phyloP scores from a whole-genome alignment of 129 eudicot genomes.

The Calendula officinalis region DNA sequence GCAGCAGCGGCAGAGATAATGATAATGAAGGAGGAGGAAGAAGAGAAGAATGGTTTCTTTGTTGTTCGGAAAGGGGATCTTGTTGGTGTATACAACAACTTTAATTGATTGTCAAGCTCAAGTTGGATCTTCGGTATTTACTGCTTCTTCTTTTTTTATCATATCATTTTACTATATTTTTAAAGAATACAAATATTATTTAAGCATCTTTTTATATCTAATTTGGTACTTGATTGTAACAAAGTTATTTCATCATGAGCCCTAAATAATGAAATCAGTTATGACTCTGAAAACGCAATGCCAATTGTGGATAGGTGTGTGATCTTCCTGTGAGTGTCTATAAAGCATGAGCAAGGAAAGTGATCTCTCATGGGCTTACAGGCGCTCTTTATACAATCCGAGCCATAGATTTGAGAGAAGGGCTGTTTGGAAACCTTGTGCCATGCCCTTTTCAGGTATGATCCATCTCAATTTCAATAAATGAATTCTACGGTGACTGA shows the following conservation, averaged over 20 bases:
- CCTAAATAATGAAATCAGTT: no score
- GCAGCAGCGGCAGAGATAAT: conserved; percentile 10
- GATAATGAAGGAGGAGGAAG: conserved; percentile 10
- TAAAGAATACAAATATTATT: no score
- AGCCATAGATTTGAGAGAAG: conserved; percentile 69
- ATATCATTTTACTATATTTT: conserved; percentile 3
- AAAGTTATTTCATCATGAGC: no score
- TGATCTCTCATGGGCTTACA: conserved; percentile 72
- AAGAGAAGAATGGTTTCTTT: conserved; percentile 70
- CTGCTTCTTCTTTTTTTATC: background rate
- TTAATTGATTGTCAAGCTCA: conserved; percentile 86
- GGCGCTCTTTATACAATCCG: conserved; percentile 76
- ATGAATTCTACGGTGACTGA: conserved; percentile 4
- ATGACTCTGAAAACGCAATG: background rate
- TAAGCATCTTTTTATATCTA: background rate
- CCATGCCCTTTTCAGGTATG: conserved; percentile 73
- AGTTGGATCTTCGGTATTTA: conserved; percentile 78
- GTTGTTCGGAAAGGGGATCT: conserved; percentile 93
- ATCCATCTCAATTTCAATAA: background rate
- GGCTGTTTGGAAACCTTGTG: conserved; percentile 67
- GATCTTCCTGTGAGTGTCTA: conserved; percentile 90
- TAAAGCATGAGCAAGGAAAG: conserved; percentile 74
- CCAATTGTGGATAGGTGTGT: conserved; percentile 48
- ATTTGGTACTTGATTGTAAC: background rate
- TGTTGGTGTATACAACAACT: conserved; percentile 80